Conservation (phyloP, 2,329 filamentous ascomycete genomes). For the Metarhizium sp. region DNA sequence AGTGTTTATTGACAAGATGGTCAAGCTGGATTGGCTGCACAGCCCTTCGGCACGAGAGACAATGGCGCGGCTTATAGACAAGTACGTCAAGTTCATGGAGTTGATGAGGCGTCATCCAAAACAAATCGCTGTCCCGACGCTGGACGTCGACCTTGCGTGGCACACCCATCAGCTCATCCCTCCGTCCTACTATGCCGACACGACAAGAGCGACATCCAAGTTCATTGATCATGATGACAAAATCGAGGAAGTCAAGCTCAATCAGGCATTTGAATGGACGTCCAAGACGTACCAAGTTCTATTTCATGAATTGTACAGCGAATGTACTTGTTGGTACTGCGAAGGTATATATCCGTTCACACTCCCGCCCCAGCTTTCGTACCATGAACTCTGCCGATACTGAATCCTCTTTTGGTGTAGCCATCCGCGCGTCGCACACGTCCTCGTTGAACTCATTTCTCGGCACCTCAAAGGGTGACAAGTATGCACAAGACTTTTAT, state of each 20-base stretch:
- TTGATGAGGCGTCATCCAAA: constrained; percentile 43
- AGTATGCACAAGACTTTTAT: constrained; percentile 28
- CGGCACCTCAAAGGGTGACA: constrained; percentile 17
- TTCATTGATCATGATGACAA: too few species aligned
- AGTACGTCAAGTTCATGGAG: constrained; percentile 54
- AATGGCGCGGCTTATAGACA: constrained; percentile 53
- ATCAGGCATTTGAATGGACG: too few species aligned
- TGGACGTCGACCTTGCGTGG: constrained; percentile 55
- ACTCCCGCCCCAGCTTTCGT: too few species aligned
- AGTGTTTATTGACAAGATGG: constrained; percentile 64
- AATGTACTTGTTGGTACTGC: too few species aligned
- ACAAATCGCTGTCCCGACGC: constrained; percentile 54
- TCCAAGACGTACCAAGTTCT: too few species aligned
- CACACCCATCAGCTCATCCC: constrained; percentile 61
- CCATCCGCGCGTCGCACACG: too few species aligned
- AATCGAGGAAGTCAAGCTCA: too few species aligned
- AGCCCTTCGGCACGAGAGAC: constrained; percentile 55
- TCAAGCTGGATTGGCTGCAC: constrained; percentile 68
- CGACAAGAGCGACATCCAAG: constrained; percentile 18
- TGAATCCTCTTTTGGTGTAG: too few species aligned
- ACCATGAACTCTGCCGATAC: too few species aligned
- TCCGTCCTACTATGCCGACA: constrained; percentile 50
- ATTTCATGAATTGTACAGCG: too few species aligned
- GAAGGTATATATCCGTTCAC: too few species aligned
- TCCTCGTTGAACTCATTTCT: too few species aligned